Base-by-base conservation (phyloP, 306 rosid species). In the Gynostemma pentaphyllum region DNA sequence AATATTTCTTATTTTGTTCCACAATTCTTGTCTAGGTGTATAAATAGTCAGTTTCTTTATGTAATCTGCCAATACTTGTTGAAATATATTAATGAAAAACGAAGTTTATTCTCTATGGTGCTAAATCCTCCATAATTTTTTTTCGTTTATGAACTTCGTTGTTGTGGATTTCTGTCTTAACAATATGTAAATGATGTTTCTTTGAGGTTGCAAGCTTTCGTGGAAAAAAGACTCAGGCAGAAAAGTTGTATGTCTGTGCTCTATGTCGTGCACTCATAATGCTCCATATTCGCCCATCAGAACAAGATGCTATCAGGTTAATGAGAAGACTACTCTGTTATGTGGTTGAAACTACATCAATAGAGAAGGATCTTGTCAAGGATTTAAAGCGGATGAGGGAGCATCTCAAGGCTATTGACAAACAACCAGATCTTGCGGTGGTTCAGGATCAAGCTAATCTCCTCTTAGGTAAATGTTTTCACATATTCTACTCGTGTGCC, bases 211-310 rank as follows among this genome's bases (percentile, higher is more conserved):
- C 83, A 60, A 81, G 87, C 79, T 88, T 86, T 70, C 75, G 16
- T 44, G 65, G 74, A 44, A 92, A 84, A 83, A 92, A 84, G 76
- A 86, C 94, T 49, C 74, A 88, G 23, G 96, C 95, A 26, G 90
- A 86, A 80, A 88, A 63, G 84, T 63, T 96, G n/a, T 92, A 84
- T 52, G 79, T 86, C 47, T 80, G 85, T 14, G 84, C 94, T 70
- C 72, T 92, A 72, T 84, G 90, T 56, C 81, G 67, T 74, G 48
- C 77, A 53, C 84, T 92, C 48, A 85, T 84, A 64, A 66, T 75
- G 75, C 89, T 92, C 70, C 88, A 79, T 64, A 88, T 88, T 73
- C 84, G 85, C 64, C 64, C 22, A n/a, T 82, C 95, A 26, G 94
- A 86, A 73, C 87, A 86, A 81, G 87, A 48, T 56, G 82, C 88